Evolutionary conservation across 768 basidiomycete genomes (phyloP).

Genomic region (Tylopilus sp.): DNA sequence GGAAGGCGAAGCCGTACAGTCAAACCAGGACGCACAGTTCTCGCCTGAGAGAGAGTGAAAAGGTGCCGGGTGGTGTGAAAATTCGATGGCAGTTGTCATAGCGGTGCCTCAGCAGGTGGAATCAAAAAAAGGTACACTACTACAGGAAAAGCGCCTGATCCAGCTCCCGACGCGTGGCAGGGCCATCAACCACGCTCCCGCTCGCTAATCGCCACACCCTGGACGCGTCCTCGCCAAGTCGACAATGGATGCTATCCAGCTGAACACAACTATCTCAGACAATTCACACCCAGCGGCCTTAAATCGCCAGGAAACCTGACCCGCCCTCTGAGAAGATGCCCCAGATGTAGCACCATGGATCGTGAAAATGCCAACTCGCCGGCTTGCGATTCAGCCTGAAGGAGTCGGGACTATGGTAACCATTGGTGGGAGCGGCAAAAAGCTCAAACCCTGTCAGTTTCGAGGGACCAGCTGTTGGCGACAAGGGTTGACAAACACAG

Average conservation of each 20-base stretch:
- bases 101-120: constrained; percentile 1
- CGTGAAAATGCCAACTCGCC: background rate
- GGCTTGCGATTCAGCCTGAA: background rate
- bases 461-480: background rate
- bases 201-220: background rate
- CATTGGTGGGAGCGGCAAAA: background rate
- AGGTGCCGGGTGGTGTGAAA: constrained; percentile 29
- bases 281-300: constrained; percentile 20
- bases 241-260: background rate
- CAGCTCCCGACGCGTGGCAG: background rate
- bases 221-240: background rate
- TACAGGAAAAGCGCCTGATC: constrained; percentile 1
- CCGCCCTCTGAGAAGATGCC: background rate
- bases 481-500: constrained; percentile 9
- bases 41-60: constrained; percentile 23
- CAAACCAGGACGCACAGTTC: constrained; percentile 13
- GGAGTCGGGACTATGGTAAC: background rate
- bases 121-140: background rate
- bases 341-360: background rate
- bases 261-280: background rate
- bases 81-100: constrained; percentile 12
- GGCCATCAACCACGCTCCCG: constrained; percentile 3
- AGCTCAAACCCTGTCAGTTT: constrained; percentile 6
- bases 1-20: constrained; percentile 4
- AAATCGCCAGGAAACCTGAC: background rate